These are phyloP conservation scores for Magnolia kwangsiensis DNA, from an alignment of 164 flowering plant species.

Conservation along the genomic window DNA sequence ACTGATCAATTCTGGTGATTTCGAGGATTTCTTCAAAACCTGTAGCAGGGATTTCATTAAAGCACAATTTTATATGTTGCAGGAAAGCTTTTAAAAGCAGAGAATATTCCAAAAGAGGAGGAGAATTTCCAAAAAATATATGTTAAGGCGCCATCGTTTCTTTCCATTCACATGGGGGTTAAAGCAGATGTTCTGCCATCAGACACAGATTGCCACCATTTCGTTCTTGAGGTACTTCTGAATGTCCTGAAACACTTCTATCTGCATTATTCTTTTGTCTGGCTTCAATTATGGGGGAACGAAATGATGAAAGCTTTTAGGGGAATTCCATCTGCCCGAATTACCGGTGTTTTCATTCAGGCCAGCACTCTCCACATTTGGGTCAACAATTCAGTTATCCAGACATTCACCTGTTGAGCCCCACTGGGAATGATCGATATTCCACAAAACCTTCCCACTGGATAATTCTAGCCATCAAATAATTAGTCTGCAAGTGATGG, in stretches of 20 bases:
- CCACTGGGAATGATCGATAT: too few species aligned
- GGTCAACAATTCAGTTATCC: not conserved
- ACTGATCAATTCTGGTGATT: not conserved
- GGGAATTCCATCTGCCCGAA: not conserved
- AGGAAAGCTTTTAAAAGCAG: conserved; percentile 79
- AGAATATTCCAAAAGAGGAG: conserved; percentile 81
- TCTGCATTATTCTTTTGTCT: not conserved
- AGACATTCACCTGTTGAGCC: too few species aligned
- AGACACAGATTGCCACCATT: conserved; percentile 96
- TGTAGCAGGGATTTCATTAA: not conserved
- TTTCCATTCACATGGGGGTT: conserved; percentile 96
- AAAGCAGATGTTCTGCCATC: conserved; percentile 83
- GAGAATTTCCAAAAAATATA: conserved; percentile 73
- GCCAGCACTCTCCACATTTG: not conserved
- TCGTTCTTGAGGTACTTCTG: conserved; percentile 78
- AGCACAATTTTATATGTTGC: not conserved
- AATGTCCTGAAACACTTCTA: not conserved
- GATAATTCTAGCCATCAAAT: not conserved
- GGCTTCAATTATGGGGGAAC: not conserved
- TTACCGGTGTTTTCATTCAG: not conserved
- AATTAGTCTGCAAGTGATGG: not conserved
- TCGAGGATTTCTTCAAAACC: not conserved
- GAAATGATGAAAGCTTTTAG: not conserved
- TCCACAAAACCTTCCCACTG: too few species aligned
- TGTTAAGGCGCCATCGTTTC: conserved; percentile 96